Base-by-base conservation (phyloP, 2,329 filamentous ascomycete species). In the Verticillium nubilum region DNA sequence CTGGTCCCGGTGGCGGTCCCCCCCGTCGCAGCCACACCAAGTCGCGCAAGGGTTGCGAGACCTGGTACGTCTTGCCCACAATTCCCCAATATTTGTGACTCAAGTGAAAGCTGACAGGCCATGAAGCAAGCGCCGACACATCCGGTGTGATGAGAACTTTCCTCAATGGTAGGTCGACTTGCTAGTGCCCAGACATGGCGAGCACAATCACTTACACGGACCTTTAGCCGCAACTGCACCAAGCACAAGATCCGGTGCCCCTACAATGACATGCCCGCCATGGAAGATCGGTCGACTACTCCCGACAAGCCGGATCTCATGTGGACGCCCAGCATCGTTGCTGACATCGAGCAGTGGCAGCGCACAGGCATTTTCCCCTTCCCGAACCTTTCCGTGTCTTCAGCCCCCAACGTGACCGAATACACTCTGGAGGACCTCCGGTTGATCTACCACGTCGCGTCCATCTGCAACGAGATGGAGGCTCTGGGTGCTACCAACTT, bases 161-260 rank as follows among this genome's bases (percentile, higher is more conserved):
- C 95, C 95, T 57, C 95, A 99, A 84, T 99, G 94, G 92, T 96
- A 81, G 68, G 83, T 74, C 52, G 52, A 53, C 52, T 53, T 3
- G n/a, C 3, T 56, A 54, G 26, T 52, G 57, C n/a, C 13, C 35
- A 29, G 15, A 19, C 3, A 17, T n/a, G 58, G 12, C n/a, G 23
- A 15, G 23, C 13, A n/a, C 42, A 3, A 26, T 55, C 27, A 17
- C 47, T 58, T 66, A 74, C 61, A 72, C 63, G 58, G 35, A 59
- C 52, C 27, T 52, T 33, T 70, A 96, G 93, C 79, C 92, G 92
- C 70, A 99, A 99, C 77, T 99, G 95, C 78, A 97, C 94, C 63
- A 99, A 98, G 78, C 95, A 99, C 78, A 97, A 97, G 79, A 95
- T 96, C 69, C 90, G 93, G 70, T 99, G 95, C 77, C 95, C 97